Base-by-base conservation (phyloP, 2,329 filamentous ascomycete species). In the Parafenestella ontariensis region DNA sequence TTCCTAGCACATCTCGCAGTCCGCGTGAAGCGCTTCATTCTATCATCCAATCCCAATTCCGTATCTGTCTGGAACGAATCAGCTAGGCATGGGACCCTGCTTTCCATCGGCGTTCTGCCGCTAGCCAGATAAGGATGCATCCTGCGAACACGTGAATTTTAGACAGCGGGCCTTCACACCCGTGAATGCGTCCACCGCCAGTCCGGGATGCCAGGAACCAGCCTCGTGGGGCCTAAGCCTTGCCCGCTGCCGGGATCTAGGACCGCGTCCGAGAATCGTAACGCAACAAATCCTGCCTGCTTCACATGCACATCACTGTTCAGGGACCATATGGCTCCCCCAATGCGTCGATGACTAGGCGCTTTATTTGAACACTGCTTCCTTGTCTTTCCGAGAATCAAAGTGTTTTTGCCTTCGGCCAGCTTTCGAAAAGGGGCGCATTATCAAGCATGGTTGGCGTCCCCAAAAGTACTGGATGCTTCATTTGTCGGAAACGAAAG, bases 381-480 rank as follows among this genome's bases (percentile, higher is more conserved):
- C 41, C 15, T 34, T 20, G 13, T 36, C 24, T 36, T 31, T 15
- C 13, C 13, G 4, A n/a, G 8, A 17, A n/a, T n/a, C 15, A 34
- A n/a, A 34, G 39, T 44, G 23, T 45, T 46, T 23, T 49, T 23
- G 26, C 34, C 42, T 46, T 28, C 21, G 37, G 24, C 23, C 13
- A 21, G 8, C 36, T 23, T 23, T 29, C 33, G 23, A 26, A 15
- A 50, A 21, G 36, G 46, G 29, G 20, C n/a, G 15, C 21, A 18
- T 17, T 34, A 4, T n/a, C 13, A 50, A 52, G 29, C 51, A 73
- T 73, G 70, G 70, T 73, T 21, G 70, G 70, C 43, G 70, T 73
- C 42, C 70, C 70, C 5, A 73, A 73, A 54, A 72, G 69, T 48
- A 73, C 68, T 8, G 70, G 71, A 17, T 74, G 70, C 56, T 39